Conservation (phyloP, 2,329 filamentous ascomycete species). For the Colletotrichum sp. region DNA sequence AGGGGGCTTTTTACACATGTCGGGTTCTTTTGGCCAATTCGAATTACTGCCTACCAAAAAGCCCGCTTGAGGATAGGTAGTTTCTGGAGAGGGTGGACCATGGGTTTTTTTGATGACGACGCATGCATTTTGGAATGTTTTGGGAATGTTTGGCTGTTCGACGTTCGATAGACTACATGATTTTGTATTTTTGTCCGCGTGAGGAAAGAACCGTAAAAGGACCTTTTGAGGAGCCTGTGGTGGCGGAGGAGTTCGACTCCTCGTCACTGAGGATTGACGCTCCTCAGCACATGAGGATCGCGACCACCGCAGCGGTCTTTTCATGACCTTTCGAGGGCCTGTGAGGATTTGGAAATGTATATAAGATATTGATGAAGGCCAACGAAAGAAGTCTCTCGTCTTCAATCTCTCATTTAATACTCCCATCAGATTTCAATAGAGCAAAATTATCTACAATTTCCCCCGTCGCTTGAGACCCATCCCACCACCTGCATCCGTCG, state of each 20-base stretch:
- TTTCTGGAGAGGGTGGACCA: rapidly evolving
- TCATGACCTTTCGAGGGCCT: rapidly evolving
- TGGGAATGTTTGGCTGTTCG: neutral
- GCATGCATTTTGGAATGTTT: neutral
- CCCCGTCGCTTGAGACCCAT: neutral
- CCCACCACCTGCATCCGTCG: too few relatives aligned
- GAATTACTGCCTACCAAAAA: neutral
- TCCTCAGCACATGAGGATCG: neutral
- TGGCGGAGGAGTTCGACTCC: neutral
- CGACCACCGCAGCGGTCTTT: neutral
- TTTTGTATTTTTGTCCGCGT: neutral
- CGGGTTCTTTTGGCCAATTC: neutral
- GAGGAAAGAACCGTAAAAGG: neutral
- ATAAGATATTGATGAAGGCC: neutral
- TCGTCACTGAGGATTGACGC: neutral
- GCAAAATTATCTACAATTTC: neutral
- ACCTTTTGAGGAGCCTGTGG: neutral
- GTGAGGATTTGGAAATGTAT: neutral
- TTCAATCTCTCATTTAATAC: neutral
- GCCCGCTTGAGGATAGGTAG: neutral
- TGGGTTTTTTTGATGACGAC: neutral
- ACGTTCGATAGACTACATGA: neutral
- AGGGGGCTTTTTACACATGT: neutral
- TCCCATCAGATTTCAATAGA: too few relatives aligned
- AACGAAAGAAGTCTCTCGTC: too few relatives aligned